phyloP scores from a whole-genome alignment of 257 asterid genomes.

The Primulina huaijiensis region DNA sequence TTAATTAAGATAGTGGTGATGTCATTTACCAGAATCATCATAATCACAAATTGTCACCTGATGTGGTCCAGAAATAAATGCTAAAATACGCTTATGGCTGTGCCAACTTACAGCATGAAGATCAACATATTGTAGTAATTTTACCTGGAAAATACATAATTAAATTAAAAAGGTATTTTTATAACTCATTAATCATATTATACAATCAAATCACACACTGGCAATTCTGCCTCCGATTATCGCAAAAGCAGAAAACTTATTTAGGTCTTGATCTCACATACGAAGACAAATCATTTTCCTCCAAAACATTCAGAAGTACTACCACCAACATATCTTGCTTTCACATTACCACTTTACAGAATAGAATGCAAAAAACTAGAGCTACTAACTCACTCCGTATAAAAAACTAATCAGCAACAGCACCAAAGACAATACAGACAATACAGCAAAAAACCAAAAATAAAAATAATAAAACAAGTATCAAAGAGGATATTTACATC shows the following conservation, averaged over 20 bases:
- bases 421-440: not conserved
- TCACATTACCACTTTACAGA: constrained; percentile 8
- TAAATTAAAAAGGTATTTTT: not conserved
- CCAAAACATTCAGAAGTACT: constrained; percentile 9
- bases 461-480: constrained; percentile 14
- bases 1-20: constrained; percentile 20
- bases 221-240: not conserved
- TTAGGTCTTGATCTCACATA: constrained; percentile 2
- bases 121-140: constrained; percentile 56
- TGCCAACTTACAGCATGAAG: constrained; percentile 82
- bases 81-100: constrained; percentile 66
- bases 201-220: not conserved
- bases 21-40: constrained; percentile 65
- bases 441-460: not conserved
- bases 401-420: not conserved
- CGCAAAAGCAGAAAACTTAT: not conserved
- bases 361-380: constrained; percentile 3
- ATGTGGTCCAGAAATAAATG: constrained; percentile 78
- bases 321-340: constrained; percentile 7
- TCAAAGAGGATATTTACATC: constrained; percentile 43
- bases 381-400: constrained; percentile 7
- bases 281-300: constrained; percentile 4
- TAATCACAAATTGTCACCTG: constrained; percentile 77
- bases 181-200: not conserved
- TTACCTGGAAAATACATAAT: constrained; percentile 47